A percentile compares a stretch with the other conserved stretches of the same genome.
Evolutionary conservation across 176 grass and related monocot genomes (phyloP).

Genomic region (Thinopyrum elongatum): DNA sequence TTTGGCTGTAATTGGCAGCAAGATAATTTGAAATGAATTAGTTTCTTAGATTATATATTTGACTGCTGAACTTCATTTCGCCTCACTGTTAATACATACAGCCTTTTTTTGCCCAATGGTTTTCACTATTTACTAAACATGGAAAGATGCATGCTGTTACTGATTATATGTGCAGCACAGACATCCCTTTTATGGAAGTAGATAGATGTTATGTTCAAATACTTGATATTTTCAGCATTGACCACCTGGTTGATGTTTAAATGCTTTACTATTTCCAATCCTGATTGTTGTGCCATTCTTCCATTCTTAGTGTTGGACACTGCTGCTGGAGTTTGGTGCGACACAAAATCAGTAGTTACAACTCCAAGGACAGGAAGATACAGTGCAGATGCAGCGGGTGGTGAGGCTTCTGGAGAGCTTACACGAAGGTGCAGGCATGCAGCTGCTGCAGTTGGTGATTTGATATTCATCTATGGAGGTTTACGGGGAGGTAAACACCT

Average conservation of each 20-base stretch:
- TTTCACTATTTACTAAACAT: constrained; percentile 6
- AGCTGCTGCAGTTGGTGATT: constrained; percentile 95
- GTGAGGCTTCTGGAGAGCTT: constrained; percentile 87
- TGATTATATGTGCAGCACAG: background rate
- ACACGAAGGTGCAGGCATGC: constrained; percentile 93
- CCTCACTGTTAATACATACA: background rate
- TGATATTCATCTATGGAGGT: constrained; percentile 98
- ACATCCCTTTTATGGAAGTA: constrained; percentile 13
- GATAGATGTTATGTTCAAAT: background rate
- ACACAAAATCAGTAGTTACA: constrained; percentile 93
- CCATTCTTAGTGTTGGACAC: constrained; percentile 84
- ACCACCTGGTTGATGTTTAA: background rate
- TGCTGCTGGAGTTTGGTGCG: constrained; percentile 97
- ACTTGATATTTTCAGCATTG: constrained; percentile 8
- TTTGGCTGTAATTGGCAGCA: constrained; percentile 2
- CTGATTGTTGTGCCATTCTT: constrained; percentile 10
- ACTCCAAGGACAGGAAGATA: constrained; percentile 94
- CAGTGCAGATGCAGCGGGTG: constrained; percentile 86
- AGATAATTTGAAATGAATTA: constrained; percentile 15
- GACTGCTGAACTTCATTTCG: background rate
- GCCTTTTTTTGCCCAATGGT: background rate
- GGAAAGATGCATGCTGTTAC: background rate
- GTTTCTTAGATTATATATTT: background rate
- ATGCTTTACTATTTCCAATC: background rate
- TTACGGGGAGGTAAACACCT: constrained; percentile 78